Percentiles rank a stretch among this genome's conserved stretches.
These are phyloP conservation scores for Dalbergia cultrata DNA, from an alignment of 306 rosid species.

Conservation along the genomic window DNA sequence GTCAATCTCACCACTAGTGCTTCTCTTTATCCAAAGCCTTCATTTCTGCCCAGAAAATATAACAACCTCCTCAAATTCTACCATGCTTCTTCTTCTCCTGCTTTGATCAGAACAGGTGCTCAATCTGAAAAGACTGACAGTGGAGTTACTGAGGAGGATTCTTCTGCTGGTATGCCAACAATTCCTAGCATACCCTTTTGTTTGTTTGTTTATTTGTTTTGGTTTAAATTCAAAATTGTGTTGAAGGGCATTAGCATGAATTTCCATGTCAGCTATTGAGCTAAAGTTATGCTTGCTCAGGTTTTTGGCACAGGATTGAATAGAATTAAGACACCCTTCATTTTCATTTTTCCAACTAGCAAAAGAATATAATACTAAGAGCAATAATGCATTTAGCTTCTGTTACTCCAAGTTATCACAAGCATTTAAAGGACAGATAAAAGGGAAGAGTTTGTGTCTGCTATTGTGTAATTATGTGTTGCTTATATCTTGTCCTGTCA, in stretches of 20 bases:
- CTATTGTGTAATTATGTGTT: too few species aligned
- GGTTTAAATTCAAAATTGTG: conserved; percentile 10
- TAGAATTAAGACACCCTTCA: neutral
- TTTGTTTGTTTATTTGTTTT: neutral
- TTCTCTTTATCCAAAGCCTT: conserved; percentile 60
- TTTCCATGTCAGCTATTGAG: neutral
- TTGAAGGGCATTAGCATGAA: neutral
- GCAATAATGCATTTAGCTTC: too few species aligned
- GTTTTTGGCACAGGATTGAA: conserved; percentile 1
- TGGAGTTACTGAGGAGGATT: conserved; percentile 61
- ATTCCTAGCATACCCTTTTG: neutral
- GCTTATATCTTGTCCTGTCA: too few species aligned
- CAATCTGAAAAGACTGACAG: conserved; percentile 69
- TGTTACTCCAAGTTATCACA: too few species aligned
- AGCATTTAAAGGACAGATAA: too few species aligned
- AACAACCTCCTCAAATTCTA: conserved; percentile 49
- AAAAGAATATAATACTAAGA: too few species aligned
- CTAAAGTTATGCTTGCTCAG: neutral
- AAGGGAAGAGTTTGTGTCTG: too few species aligned
- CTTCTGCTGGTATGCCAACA: conserved; percentile 60
- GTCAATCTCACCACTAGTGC: conserved; percentile 59
- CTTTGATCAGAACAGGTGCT: conserved; percentile 54
- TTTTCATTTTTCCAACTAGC: too few species aligned
- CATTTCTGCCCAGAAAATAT: conserved; percentile 54
- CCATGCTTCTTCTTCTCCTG: conserved; percentile 40